Base-by-base conservation (phyloP, 495 filamentous ascomycete species). In the Parmelia sp. region DNA sequence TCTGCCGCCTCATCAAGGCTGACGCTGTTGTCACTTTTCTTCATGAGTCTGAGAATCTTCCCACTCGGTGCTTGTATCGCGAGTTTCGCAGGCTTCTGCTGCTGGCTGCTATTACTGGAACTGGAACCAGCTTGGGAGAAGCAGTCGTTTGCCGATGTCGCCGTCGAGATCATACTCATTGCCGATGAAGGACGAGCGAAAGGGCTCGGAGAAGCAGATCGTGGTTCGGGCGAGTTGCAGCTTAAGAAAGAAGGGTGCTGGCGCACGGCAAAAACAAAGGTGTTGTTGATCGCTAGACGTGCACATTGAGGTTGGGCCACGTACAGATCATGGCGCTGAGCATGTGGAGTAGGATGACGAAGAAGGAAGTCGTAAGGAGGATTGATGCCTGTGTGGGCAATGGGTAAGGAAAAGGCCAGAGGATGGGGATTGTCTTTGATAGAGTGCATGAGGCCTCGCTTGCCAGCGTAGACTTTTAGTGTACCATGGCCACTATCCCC, bases 11-110 rank as follows among this genome's bases (percentile, higher is more conserved):
- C 76, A 36, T 74, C 74, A 21, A 78, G 79, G 15, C 76, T 73
- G 59, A 79, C 73, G 49, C 82, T 78, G 53, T 84, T 83, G 51
- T 96, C 93, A 47, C 88, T 88, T 75, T 97, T 97, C 45, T 92
- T 83, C 77, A 89, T 93, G 56, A 98, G 77, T 58, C 94, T 78
- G 33, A 97, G 78, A 66, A 98, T 96, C 77, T 97, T 98, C 57
- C 95, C 95, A n/a, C 87, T 87, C 0, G 94, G 94, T 4, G 90
- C 89, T 75, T 98, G 94, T 45, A 98, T 94, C 1, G 94, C 94
- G 31, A 98, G 75, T 73, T 98, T 98, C 15, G 95, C 94, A 6
- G 95, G 92, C 74, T 98, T 98, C 63, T 86, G 86, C 19, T 80
- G 76, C 56, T 77, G 14, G 74, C 70, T n/a, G 74, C 45, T 63